Percentiles rank a stretch among this genome's conserved stretches.
phyloP scores from a whole-genome alignment of 805 yeast genomes.

The Candida verbasci region DNA sequence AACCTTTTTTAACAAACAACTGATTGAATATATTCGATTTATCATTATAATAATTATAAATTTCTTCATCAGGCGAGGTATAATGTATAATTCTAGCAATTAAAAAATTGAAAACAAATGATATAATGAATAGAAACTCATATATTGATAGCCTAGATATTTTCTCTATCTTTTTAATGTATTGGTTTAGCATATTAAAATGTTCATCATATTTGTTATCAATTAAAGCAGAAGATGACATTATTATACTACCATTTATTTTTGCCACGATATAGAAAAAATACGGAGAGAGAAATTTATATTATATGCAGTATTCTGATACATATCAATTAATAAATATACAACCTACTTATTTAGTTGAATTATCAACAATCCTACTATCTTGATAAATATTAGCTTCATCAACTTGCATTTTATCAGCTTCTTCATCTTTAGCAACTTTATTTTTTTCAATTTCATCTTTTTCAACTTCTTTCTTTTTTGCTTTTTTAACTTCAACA shows the following conservation, averaged over 20 bases:
- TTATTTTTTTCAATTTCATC: no score
- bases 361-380: no score
- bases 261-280: constrained; percentile 4
- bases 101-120: constrained; percentile 38
- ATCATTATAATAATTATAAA: constrained; percentile 48
- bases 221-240: not conserved
- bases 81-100: constrained; percentile 49
- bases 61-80: constrained; percentile 42
- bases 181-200: constrained; percentile 1
- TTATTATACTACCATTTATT: not conserved
- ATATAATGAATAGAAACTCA: constrained; percentile 26
- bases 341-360: no score
- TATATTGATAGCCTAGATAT: constrained; percentile 13
- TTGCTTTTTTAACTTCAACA: no score
- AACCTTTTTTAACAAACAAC: constrained; percentile 80
- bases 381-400: no score
- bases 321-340: no score
- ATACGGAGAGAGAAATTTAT: not conserved
- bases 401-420: not conserved
- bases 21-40: constrained; percentile 70
- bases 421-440: not conserved
- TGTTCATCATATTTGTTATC: constrained; percentile 8
- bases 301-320: not conserved
- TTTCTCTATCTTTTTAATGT: constrained; percentile 1
- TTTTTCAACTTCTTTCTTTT: no score